phyloP scores from a whole-genome alignment of 2,329 filamentous ascomycete species.

The Rachicladosporium sp. region DNA sequence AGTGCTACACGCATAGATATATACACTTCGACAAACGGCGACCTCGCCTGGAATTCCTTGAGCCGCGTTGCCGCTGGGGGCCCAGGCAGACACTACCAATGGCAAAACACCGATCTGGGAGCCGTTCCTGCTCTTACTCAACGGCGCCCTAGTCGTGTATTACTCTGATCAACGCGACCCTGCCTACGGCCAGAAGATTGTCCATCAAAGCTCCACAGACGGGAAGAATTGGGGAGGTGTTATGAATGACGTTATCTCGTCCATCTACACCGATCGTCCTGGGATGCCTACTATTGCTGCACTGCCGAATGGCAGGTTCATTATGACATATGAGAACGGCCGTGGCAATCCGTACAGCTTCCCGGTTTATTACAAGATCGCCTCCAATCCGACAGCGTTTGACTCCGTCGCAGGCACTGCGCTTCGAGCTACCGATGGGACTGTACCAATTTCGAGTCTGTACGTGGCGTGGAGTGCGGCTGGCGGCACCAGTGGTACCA shows the following conservation, averaged over 20 bases:
- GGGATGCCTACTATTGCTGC: conserved; percentile 51
- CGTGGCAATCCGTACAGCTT: conserved; percentile 29
- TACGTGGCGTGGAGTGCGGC: conserved; percentile 39
- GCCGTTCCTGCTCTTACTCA: conserved; percentile 48
- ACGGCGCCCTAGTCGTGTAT: conserved; percentile 51
- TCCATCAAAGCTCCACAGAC: conserved; percentile 52
- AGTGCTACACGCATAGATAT: conserved; percentile 53
- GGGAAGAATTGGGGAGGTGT: conserved; percentile 48
- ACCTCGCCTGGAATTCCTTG: conserved; percentile 49
- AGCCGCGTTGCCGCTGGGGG: conserved; percentile 53
- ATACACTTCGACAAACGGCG: conserved; percentile 49
- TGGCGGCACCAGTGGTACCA: conserved; percentile 36
- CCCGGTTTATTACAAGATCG: conserved; percentile 37
- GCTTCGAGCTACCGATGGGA: conserved; percentile 32
- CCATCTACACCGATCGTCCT: conserved; percentile 50
- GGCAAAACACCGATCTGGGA: conserved; percentile 62
- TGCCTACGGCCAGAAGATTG: conserved; percentile 54
- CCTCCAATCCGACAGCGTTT: conserved; percentile 34
- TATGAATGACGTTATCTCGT: conserved; percentile 51
- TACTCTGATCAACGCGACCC: conserved; percentile 61
- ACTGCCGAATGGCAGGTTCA: conserved; percentile 36
- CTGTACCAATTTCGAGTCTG: conserved; percentile 33
- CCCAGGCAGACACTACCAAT: conserved; percentile 50
- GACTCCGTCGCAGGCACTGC: conserved; percentile 25
- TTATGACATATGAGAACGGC: conserved; percentile 53